Percentiles rank a stretch among this genome's conserved stretches.
Conservation (phyloP, 345 rosid genomes). For the Sisymbrium altissimum region DNA sequence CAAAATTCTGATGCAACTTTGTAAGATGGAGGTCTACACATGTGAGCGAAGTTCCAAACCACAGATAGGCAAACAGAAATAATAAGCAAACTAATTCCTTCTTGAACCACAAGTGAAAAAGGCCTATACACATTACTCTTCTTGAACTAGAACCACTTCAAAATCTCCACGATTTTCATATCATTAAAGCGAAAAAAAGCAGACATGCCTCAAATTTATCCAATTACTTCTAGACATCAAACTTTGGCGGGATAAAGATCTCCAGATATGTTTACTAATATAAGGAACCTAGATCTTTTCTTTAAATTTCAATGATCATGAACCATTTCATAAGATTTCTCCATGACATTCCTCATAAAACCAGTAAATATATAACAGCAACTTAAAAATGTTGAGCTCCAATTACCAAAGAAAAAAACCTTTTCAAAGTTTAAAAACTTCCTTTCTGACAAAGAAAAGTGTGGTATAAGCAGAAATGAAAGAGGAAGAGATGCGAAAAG, state of each 20-base stretch:
- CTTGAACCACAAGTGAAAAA: neutral
- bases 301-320: slow-evolving; percentile 10
- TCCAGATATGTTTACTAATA: neutral
- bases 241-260: neutral
- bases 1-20: neutral
- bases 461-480: slow-evolving; percentile 21
- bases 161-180: neutral
- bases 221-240: neutral
- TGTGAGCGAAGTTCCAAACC: neutral
- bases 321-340: slow-evolving; percentile 5
- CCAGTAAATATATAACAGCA: neutral
- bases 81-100: neutral
- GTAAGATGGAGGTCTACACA: neutral
- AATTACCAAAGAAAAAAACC: neutral
- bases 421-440: neutral
- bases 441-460: neutral
- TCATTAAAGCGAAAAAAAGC: neutral
- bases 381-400: neutral
- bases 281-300: slow-evolving; percentile 2
- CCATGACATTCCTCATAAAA: neutral
- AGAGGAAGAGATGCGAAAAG: slow-evolving; percentile 24
- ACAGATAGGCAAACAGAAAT: neutral
- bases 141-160: neutral
- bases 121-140: slow-evolving; percentile 2
- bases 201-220: neutral